Evolutionary conservation across 2,329 filamentous ascomycete genomes (phyloP).

Genomic region (Trichophyton mentagrophytes): DNA sequence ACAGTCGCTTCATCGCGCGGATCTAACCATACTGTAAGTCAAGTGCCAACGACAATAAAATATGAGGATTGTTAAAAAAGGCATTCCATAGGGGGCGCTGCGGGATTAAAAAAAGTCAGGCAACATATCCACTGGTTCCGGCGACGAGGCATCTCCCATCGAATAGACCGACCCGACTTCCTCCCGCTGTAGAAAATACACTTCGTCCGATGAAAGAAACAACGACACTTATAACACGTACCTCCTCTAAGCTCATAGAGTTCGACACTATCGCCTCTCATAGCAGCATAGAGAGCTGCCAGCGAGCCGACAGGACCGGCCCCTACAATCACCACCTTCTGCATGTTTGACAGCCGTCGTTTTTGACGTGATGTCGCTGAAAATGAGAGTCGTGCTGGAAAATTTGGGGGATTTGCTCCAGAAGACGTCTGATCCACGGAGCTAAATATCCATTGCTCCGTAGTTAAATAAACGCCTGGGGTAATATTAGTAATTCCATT

Average conservation of each 20-base stretch:
- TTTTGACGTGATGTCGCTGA: neutral
- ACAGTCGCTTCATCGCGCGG: slow-evolving; percentile 69
- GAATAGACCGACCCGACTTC: too few relatives aligned
- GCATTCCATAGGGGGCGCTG: neutral
- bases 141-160: neutral
- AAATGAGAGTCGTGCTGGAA: neutral
- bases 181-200: neutral
- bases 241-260: slow-evolving; percentile 87
- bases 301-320: slow-evolving; percentile 88
- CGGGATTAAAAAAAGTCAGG: neutral
- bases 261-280: slow-evolving; percentile 77
- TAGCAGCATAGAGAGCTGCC: slow-evolving; percentile 82
- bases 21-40: slow-evolving; percentile 43
- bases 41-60: neutral
- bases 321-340: slow-evolving; percentile 74
- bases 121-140: neutral
- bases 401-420: neutral
- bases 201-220: neutral
- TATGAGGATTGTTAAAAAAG: neutral
- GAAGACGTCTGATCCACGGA: neutral
- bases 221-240: slow-evolving; percentile 37
- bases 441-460: neutral
- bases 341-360: slow-evolving; percentile 19
- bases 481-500: neutral
- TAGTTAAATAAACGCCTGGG: neutral